phyloP scores from a whole-genome alignment of 148 eudicot genomes.

The Dysphania ambrosioides region DNA sequence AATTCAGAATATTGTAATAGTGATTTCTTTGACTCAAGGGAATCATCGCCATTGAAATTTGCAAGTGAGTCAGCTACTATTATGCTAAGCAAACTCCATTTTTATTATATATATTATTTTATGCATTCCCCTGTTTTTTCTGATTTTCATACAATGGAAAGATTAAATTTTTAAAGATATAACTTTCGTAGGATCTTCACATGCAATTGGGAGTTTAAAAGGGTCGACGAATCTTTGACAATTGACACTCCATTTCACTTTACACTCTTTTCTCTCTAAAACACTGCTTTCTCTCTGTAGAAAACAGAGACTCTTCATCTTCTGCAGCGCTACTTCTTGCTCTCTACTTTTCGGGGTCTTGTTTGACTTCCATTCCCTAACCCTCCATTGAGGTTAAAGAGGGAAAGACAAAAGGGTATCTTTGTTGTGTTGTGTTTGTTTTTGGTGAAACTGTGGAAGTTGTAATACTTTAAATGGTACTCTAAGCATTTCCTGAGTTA shows the following conservation, averaged over 20 bases:
- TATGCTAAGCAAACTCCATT: constrained; percentile 13
- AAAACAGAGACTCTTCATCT: constrained; percentile 6
- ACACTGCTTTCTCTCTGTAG: no score
- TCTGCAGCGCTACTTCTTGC: no score
- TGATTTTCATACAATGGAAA: no score
- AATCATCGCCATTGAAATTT: constrained; percentile 33
- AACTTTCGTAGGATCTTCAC: constrained; percentile 31
- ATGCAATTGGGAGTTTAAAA: constrained; percentile 33
- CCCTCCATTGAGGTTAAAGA: constrained; percentile 9
- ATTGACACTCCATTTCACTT: constrained; percentile 26
- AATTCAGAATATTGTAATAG: background rate
- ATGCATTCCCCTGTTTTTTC: background rate
- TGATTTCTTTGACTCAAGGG: constrained; percentile 20
- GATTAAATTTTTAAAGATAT: no score
- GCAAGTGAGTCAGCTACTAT: constrained; percentile 39
- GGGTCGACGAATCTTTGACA: constrained; percentile 28
- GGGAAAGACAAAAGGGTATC: background rate
- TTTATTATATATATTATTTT: background rate
- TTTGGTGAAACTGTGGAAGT: constrained; percentile 13
- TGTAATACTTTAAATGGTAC: constrained; percentile 23
- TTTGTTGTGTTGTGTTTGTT: background rate
- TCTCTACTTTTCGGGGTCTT: constrained; percentile 1
- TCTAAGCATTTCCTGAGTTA: constrained; percentile 20
- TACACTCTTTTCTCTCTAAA: constrained; percentile 1
- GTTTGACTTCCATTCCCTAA: background rate